These are phyloP conservation scores for Torulaspora gathmanii DNA, from an alignment of 805 yeast genomes.

Conservation along the genomic window DNA sequence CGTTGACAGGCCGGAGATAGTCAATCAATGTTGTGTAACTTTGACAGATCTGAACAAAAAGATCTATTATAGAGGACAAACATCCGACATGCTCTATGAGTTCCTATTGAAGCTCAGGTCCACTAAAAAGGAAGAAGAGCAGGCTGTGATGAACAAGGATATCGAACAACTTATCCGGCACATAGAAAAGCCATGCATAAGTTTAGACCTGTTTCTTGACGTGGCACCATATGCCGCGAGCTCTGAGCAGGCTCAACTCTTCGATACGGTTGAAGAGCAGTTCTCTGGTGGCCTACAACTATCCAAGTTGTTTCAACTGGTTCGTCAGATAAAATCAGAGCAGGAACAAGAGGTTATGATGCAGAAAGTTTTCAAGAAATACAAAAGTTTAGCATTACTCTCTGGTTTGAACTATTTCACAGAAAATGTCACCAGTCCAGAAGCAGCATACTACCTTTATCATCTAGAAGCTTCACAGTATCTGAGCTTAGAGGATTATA, in stretches of 20 bases:
- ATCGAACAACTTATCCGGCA: constrained; percentile 20
- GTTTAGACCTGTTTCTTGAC: constrained; percentile 28
- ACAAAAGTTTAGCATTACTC: constrained; percentile 29
- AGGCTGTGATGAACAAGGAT: constrained; percentile 19
- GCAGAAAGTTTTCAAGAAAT: constrained; percentile 24
- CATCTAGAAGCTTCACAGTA: constrained; percentile 31
- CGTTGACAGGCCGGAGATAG: constrained; percentile 27
- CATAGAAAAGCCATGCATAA: constrained; percentile 23
- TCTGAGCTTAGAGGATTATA: constrained; percentile 27
- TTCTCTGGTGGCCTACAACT: constrained; percentile 21
- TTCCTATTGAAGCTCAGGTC: constrained; percentile 43
- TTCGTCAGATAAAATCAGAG: constrained; percentile 12
- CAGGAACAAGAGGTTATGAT: constrained; percentile 20
- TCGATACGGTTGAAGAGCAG: constrained; percentile 23
- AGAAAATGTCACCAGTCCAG: constrained; percentile 19
- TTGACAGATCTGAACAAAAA: constrained; percentile 71
- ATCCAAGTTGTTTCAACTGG: constrained; percentile 19
- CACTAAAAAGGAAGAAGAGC: constrained; percentile 25
- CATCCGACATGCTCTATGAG: constrained; percentile 73
- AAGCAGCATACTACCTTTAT: constrained; percentile 26
- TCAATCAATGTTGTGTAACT: constrained; percentile 48
- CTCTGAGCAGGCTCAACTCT: constrained; percentile 12
- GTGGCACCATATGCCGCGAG: constrained; percentile 20
- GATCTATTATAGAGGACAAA: constrained; percentile 81
- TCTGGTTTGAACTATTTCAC: constrained; percentile 32